phyloP scores from a whole-genome alignment of 768 basidiomycete genomes.

The Rhizopogon vesiculosus region DNA sequence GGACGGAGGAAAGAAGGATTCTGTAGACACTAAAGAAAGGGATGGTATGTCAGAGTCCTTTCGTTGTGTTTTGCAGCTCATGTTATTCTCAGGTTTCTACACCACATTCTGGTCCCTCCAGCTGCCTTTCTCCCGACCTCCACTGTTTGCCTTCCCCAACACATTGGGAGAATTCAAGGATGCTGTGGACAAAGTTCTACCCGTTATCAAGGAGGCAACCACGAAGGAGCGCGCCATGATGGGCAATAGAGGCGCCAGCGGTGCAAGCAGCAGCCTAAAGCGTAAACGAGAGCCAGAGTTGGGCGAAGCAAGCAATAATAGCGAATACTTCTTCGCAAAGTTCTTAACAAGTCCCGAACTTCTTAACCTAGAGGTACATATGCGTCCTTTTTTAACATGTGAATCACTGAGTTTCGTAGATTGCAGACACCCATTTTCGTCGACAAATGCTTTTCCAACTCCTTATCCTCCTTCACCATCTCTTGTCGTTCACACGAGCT shows the following conservation, averaged over 20 bases:
- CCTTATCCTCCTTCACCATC: slow-evolving; percentile 70
- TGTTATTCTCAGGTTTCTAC: slow-evolving; percentile 59
- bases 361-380: slow-evolving; percentile 76
- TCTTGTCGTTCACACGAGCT: slow-evolving; percentile 68
- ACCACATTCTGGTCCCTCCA: slow-evolving; percentile 89
- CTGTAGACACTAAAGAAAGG: slow-evolving; percentile 37
- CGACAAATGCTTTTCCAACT: slow-evolving; percentile 88
- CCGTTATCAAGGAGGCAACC: slow-evolving; percentile 80
- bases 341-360: slow-evolving; percentile 87
- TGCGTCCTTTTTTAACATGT: slow-evolving; percentile 2
- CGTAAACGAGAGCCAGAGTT: slow-evolving; percentile 60
- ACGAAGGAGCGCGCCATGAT: slow-evolving; percentile 86
- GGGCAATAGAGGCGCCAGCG: slow-evolving; percentile 55
- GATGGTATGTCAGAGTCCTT: slow-evolving; percentile 41
- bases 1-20: slow-evolving; percentile 42
- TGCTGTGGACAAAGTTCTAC: slow-evolving; percentile 66
- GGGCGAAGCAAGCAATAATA: slow-evolving; percentile 46
- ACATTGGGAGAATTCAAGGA: slow-evolving; percentile 64
- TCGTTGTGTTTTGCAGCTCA: not conserved
- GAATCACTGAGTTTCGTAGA: slow-evolving; percentile 36
- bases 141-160: slow-evolving; percentile 53
- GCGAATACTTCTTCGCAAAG: slow-evolving; percentile 90
- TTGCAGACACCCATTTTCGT: slow-evolving; percentile 90
- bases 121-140: slow-evolving; percentile 77
- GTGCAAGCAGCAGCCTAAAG: slow-evolving; percentile 41